Percentiles rank a stretch among this genome's conserved stretches.
phyloP scores from a whole-genome alignment of 441 rosid species.

The Bruguiera hainesii region DNA sequence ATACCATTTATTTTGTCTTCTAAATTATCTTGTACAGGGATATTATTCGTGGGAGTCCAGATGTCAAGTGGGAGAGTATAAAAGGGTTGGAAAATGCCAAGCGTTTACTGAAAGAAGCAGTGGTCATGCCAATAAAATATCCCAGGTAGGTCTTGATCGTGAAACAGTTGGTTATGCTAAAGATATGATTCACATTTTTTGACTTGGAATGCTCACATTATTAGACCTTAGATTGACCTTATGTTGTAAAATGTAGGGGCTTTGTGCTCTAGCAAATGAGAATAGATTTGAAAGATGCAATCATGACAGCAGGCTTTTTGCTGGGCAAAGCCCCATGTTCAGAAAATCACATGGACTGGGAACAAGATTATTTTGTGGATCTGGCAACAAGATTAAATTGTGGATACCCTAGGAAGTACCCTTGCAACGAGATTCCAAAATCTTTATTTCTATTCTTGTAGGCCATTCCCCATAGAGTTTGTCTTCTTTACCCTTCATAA shows the following conservation, averaged over 20 bases:
- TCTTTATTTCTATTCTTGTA: not conserved
- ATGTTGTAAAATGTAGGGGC: not conserved
- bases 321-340: too few relatives aligned
- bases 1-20: conserved; percentile 4
- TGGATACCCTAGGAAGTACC: not conserved
- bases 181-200: not conserved
- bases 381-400: not conserved
- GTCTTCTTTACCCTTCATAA: not conserved
- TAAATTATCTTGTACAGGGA: conserved; percentile 47
- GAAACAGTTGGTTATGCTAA: conserved; percentile 3
- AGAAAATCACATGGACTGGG: not conserved
- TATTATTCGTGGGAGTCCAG: conserved; percentile 85
- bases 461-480: not conserved
- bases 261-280: not conserved
- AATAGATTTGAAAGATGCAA: too few relatives aligned
- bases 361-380: not conserved
- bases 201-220: too few relatives aligned
- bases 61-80: conserved; percentile 92
- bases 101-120: conserved; percentile 89
- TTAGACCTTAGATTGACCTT: too few relatives aligned
- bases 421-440: not conserved
- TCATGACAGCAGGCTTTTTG: too few relatives aligned
- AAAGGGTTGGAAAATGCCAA: conserved; percentile 89
- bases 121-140: conserved; percentile 97
- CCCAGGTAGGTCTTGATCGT: conserved; percentile 57